phyloP scores from a whole-genome alignment of 169 alveolate genomes.

The Plasmodium coatneyi region DNA sequence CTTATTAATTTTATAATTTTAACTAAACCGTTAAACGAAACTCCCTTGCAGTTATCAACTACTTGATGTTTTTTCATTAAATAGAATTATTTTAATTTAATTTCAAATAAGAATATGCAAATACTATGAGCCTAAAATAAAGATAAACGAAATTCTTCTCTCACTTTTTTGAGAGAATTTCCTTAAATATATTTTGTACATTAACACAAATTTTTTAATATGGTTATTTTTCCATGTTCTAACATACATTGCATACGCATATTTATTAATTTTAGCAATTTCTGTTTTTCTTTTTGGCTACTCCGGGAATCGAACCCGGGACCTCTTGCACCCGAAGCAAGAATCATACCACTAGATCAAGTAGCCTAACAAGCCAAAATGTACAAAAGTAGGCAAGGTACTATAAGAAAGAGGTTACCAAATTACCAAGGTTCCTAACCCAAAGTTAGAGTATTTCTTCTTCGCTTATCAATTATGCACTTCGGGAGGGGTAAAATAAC shows the following conservation, averaged over 20 bases:
- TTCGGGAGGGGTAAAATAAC: not conserved
- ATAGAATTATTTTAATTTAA: not conserved
- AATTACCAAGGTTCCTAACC: not conserved
- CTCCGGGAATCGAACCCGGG: conserved; percentile 99
- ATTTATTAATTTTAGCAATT: not conserved
- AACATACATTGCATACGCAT: too few relatives aligned
- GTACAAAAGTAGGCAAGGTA: not conserved
- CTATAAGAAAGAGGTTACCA: not conserved
- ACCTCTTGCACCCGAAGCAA: conserved; percentile 99
- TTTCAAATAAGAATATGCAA: not conserved
- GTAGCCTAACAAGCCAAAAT: conserved; percentile 79
- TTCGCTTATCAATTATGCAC: not conserved
- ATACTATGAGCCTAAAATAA: not conserved
- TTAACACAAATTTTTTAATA: too few relatives aligned
- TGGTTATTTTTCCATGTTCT: not conserved
- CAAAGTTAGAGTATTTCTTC: not conserved
- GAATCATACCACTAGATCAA: conserved; percentile 99
- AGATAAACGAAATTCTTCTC: not conserved
- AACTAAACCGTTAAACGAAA: not conserved
- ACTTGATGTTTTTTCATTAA: not conserved
- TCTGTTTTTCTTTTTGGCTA: conserved; percentile 79
- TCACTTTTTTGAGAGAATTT: not conserved
- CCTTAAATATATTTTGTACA: not conserved
- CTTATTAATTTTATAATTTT: not conserved
- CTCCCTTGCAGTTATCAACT: not conserved